Percentiles rank a stretch among this genome's conserved stretches.
Evolutionary conservation across 2,329 filamentous ascomycete species (phyloP).

Genomic region (Endoconidiophora laricicola): DNA sequence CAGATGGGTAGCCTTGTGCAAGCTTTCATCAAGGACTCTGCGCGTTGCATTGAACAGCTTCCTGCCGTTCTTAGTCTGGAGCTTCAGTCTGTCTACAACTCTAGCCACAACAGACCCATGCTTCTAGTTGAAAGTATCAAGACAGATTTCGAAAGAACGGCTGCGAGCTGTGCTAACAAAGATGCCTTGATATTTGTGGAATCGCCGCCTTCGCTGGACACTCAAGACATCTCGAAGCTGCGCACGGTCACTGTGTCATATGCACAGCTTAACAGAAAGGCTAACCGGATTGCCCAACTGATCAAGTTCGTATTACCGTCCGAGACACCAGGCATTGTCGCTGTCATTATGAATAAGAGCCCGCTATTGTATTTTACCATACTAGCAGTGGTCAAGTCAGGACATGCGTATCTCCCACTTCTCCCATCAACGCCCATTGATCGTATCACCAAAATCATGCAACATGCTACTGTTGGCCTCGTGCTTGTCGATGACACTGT

Average conservation of each 20-base stretch:
- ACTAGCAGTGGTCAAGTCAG: conserved; percentile 56
- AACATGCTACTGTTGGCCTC: conserved; percentile 35
- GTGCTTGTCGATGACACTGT: conserved; percentile 27
- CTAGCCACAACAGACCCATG: conserved; percentile 19
- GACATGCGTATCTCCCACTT: conserved; percentile 66
- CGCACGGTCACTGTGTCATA: conserved; percentile 37
- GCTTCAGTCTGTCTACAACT: conserved; percentile 34
- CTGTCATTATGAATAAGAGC: conserved; percentile 64
- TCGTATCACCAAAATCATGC: conserved; percentile 44
- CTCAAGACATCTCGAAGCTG: neutral
- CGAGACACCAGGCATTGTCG: conserved; percentile 26
- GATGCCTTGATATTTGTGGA: conserved; percentile 47
- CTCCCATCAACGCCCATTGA: conserved; percentile 51
- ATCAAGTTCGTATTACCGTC: conserved; percentile 5
- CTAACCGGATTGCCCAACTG: conserved; percentile 43
- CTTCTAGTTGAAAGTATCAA: conserved; percentile 26
- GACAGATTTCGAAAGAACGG: conserved; percentile 37
- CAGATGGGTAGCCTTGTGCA: conserved; percentile 42
- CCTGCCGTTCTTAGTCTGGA: conserved; percentile 17
- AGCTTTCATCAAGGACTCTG: conserved; percentile 18
- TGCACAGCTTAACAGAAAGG: conserved; percentile 39
- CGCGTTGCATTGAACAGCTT: conserved; percentile 2
- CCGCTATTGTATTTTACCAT: conserved; percentile 55
- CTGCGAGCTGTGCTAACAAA: conserved; percentile 29
- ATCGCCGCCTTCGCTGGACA: conserved; percentile 21